phyloP scores from a whole-genome alignment of 2,329 filamentous ascomycete species.

The Huntiella moniliformis region DNA sequence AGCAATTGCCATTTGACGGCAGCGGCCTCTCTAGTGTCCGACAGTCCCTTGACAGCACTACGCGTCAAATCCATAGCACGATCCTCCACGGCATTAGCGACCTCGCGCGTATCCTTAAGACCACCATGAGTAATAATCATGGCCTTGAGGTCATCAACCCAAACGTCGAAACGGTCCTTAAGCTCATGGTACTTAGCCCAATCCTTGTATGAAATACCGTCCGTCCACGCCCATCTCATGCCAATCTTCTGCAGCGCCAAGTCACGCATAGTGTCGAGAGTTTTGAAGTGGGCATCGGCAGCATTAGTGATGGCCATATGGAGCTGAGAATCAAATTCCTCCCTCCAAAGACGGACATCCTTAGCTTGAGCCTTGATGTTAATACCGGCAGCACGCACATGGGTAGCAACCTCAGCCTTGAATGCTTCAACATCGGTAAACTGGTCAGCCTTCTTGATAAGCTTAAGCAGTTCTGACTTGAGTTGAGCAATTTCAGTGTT shows the following conservation, averaged over 20 bases:
- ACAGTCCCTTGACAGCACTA: slow-evolving; percentile 60
- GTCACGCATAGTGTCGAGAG: slow-evolving; percentile 65
- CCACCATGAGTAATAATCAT: slow-evolving; percentile 57
- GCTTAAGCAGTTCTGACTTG: slow-evolving; percentile 36
- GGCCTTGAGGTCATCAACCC: slow-evolving; percentile 64
- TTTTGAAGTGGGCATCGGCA: slow-evolving; percentile 62
- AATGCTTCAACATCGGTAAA: slow-evolving; percentile 24
- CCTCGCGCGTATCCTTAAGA: slow-evolving; percentile 47
- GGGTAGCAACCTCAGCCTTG: slow-evolving; percentile 24
- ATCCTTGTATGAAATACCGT: slow-evolving; percentile 89
- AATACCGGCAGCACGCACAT: slow-evolving; percentile 48
- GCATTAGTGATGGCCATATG: slow-evolving; percentile 49
- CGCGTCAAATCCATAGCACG: slow-evolving; percentile 66
- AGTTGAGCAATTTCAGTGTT: slow-evolving; percentile 44
- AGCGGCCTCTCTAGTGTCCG: slow-evolving; percentile 63
- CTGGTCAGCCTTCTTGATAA: slow-evolving; percentile 37
- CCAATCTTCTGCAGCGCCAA: slow-evolving; percentile 80
- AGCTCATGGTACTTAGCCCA: slow-evolving; percentile 90
- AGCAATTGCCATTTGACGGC: slow-evolving; percentile 62
- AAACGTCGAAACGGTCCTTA: slow-evolving; percentile 64
- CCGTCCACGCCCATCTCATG: slow-evolving; percentile 90
- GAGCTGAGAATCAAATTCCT: slow-evolving; percentile 51
- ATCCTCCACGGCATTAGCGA: slow-evolving; percentile 52
- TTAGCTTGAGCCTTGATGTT: slow-evolving; percentile 62
- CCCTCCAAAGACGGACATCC: slow-evolving; percentile 57